These are phyloP conservation scores for Microsporum canis DNA, from an alignment of 2,329 filamentous ascomycete species.

Conservation along the genomic window DNA sequence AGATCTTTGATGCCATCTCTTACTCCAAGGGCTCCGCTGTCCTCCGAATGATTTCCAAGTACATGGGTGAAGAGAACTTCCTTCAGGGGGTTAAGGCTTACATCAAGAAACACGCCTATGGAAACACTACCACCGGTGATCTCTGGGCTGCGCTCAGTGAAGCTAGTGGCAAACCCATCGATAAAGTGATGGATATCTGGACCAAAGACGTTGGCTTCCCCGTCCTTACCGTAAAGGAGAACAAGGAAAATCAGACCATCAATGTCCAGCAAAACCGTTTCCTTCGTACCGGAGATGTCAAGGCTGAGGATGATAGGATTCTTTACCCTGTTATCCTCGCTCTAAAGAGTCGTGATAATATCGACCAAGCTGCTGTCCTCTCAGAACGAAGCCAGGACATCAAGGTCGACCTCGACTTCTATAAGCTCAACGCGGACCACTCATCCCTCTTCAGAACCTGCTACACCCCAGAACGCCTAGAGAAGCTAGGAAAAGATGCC, in stretches of 20 bases:
- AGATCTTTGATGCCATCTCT: slow-evolving; percentile 96
- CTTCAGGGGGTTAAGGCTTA: slow-evolving; percentile 84
- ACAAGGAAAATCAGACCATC: slow-evolving; percentile 58
- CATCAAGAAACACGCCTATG: slow-evolving; percentile 92
- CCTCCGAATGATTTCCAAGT: slow-evolving; percentile 92
- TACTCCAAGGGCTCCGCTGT: slow-evolving; percentile 96
- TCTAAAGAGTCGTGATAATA: slow-evolving; percentile 62
- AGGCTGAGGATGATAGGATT: slow-evolving; percentile 80
- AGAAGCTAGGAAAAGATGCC: slow-evolving; percentile 78
- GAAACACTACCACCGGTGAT: slow-evolving; percentile 83
- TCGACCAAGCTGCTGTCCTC: slow-evolving; percentile 66
- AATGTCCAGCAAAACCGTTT: slow-evolving; percentile 91
- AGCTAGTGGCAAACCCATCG: slow-evolving; percentile 82
- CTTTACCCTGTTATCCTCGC: slow-evolving; percentile 84
- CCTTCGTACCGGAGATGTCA: slow-evolving; percentile 81
- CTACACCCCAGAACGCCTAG: slow-evolving; percentile 70
- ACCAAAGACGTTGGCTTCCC: slow-evolving; percentile 94
- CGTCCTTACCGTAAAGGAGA: slow-evolving; percentile 75
- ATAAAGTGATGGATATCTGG: slow-evolving; percentile 89
- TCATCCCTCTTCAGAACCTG: slow-evolving; percentile 84
- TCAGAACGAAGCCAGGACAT: slow-evolving; percentile 62
- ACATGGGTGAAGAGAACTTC: slow-evolving; percentile 84
- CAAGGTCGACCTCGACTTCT: slow-evolving; percentile 74
- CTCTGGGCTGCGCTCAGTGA: slow-evolving; percentile 80
- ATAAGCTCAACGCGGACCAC: slow-evolving; percentile 93